phyloP scores from a whole-genome alignment of 768 basidiomycete species.

The Pleurotus citrinopileatus region DNA sequence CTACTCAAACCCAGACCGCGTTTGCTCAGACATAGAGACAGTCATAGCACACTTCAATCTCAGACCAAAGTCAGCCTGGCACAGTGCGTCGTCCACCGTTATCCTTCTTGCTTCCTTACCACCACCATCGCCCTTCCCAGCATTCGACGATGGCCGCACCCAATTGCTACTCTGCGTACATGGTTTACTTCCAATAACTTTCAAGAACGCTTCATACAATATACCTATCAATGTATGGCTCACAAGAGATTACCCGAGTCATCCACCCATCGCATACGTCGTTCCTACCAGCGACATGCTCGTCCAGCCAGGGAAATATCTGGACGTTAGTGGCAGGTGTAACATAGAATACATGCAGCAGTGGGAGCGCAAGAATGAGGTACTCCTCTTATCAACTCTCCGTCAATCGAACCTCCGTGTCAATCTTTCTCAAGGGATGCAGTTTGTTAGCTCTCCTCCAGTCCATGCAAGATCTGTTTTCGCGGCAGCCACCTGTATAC shows the following conservation, averaged over 20 bases:
- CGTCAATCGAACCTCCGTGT: background rate
- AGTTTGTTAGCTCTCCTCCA: constrained; percentile 70
- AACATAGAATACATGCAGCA: constrained; percentile 64
- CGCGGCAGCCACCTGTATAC: constrained; percentile 84
- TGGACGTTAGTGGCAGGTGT: constrained; percentile 82
- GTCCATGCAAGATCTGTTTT: constrained; percentile 81
- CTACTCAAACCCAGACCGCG: constrained; percentile 54
- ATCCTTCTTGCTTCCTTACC: background rate
- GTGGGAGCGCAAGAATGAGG: constrained; percentile 87
- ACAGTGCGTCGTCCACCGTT: constrained; percentile 65
- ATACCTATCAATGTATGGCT: constrained; percentile 93
- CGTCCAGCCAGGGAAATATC: constrained; percentile 67
- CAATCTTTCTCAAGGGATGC: constrained; percentile 56
- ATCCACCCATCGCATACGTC: constrained; percentile 86
- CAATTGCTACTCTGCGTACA: constrained; percentile 89
- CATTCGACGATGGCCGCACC: constrained; percentile 92
- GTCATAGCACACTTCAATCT: constrained; percentile 55
- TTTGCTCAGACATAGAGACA: constrained; percentile 62
- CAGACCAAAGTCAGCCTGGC: constrained; percentile 78
- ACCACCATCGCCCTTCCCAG: constrained; percentile 33
- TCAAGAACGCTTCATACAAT: constrained; percentile 77
- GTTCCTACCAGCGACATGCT: constrained; percentile 91
- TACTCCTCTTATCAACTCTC: constrained; percentile 26
- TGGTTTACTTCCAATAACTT: constrained; percentile 87
- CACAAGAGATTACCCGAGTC: constrained; percentile 76